Evolutionary conservation across 2,329 filamentous ascomycete species (phyloP), one percentile per base, ranked within the genome.

Genomic region (Nothophaeocryptopus gaeumannii): DNA sequence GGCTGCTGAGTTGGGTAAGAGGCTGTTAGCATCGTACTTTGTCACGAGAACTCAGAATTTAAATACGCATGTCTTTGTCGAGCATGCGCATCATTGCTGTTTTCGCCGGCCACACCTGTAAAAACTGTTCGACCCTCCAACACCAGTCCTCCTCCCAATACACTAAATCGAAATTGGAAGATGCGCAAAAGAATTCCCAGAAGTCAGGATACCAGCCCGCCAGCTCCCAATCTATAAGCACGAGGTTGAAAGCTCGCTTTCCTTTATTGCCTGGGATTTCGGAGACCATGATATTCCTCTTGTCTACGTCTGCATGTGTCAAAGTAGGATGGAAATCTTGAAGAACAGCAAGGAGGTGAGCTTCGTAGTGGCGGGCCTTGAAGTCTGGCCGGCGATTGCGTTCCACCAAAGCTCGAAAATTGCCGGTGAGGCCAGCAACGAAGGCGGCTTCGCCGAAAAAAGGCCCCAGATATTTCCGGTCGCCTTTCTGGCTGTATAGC

Each of bases 171-270:
- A 35, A 43, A 8, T 5, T 13, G 8, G 20, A 33, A 9, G 44
- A 47, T 5, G n/a, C 14, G 8, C 7, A 42, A 20, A 41, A 53
- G 36, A 32, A 53, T 12, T 53, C 50, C 50, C 50, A 50, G 34
- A 39, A 45, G 5, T 40, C 36, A 0, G 50, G 50, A 38, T 45
- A 39, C 50, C 50, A 53, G 8, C 31, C 50, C 3, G 45, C 45
- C 15, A 36, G 36, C 12, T 53, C 50, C 50, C 50, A 53, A 20
- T 53, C 45, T n/a, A 53, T 35, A 10, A 50, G 34, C 1, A n/a
- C 13, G 1, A 50, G 10, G n/a, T 39, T 29, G 10, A 45, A 50
- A 13, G 3, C n/a, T 5, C 41, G 14, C 14, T 10, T 4, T 10
- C 29, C 29, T n/a, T n/a, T n/a, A n/a, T n/a, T n/a, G 7, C 8